phyloP scores from a whole-genome alignment of 2,329 filamentous ascomycete species.

The Erysiphe pulchra region DNA sequence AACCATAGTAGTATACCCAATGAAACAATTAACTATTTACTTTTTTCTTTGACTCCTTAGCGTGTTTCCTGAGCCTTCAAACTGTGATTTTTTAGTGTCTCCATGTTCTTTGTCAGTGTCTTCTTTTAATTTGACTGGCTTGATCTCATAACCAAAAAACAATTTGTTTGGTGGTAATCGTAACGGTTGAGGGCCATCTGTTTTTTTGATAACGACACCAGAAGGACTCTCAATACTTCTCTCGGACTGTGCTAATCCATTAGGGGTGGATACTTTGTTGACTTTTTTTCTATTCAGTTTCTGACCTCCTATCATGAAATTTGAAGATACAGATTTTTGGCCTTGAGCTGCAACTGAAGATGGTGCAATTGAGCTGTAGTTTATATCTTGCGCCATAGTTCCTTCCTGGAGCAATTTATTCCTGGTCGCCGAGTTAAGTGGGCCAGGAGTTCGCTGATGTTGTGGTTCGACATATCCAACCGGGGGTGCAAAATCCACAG shows the following conservation, averaged over 20 bases:
- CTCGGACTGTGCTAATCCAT: conserved; percentile 45
- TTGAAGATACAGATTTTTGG: conserved; percentile 38
- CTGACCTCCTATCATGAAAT: conserved; percentile 61
- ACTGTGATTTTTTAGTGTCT: conserved; percentile 42
- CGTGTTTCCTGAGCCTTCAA: conserved; percentile 66
- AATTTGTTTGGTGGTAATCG: conserved; percentile 69
- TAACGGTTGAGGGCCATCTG: conserved; percentile 66
- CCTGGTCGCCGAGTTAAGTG: conserved; percentile 47
- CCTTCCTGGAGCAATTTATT: conserved; percentile 63
- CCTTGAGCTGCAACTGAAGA: conserved; percentile 39
- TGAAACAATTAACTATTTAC: not conserved
- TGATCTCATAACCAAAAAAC: conserved; percentile 90
- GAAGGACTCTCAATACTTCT: conserved; percentile 18
- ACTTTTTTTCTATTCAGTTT: conserved; percentile 63
- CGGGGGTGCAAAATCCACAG: conserved; percentile 84
- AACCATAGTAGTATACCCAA: not conserved
- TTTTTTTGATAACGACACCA: conserved; percentile 18
- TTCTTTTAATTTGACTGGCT: conserved; percentile 57
- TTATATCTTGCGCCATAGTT: conserved; percentile 94
- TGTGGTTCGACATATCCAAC: conserved; percentile 84
- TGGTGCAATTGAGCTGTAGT: conserved; percentile 76
- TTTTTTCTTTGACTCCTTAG: conserved; percentile 45
- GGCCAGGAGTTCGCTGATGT: conserved; percentile 37
- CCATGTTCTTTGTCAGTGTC: conserved; percentile 42
- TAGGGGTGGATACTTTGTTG: conserved; percentile 47